These are phyloP conservation scores for Fomitopsis serialis DNA, from an alignment of 768 basidiomycete genomes.

Conservation along the genomic window DNA sequence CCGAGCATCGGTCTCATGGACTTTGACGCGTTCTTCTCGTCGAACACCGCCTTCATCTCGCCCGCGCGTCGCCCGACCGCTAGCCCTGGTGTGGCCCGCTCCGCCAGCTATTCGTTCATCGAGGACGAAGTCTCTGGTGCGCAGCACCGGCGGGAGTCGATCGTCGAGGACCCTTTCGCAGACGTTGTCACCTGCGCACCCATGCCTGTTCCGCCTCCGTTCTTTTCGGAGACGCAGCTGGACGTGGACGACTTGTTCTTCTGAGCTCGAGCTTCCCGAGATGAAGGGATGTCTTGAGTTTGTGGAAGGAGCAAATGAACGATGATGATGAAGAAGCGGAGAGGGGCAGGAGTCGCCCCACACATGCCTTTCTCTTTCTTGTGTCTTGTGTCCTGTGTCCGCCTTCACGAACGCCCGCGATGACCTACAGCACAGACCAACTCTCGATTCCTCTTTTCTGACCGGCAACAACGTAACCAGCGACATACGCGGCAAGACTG, in stretches of 20 bases:
- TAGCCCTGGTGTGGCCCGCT: constrained; percentile 7
- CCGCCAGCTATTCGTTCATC: constrained; percentile 22
- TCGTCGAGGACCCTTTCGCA: constrained; percentile 11
- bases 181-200: constrained; percentile 5
- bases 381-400: constrained; percentile 1
- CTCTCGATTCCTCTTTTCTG: neutral
- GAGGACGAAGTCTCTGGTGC: constrained; percentile 17
- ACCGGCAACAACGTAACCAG: neutral
- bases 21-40: neutral
- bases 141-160: neutral
- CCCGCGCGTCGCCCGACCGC: neutral
- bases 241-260: constrained; percentile 17
- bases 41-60: neutral
- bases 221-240: constrained; percentile 14
- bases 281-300: neutral
- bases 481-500: neutral
- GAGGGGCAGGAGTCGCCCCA: neutral
- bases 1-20: constrained; percentile 24
- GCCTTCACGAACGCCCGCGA: neutral
- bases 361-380: neutral
- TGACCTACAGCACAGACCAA: neutral
- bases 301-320: neutral
- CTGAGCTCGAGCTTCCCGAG: constrained; percentile 1
- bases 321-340: neutral
- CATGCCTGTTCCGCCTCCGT: constrained; percentile 12